A percentile compares a stretch with the other conserved stretches of the same genome.
These are phyloP conservation scores for Primulina tabacum DNA, from an alignment of 257 asterid species.

Conservation along the genomic window DNA sequence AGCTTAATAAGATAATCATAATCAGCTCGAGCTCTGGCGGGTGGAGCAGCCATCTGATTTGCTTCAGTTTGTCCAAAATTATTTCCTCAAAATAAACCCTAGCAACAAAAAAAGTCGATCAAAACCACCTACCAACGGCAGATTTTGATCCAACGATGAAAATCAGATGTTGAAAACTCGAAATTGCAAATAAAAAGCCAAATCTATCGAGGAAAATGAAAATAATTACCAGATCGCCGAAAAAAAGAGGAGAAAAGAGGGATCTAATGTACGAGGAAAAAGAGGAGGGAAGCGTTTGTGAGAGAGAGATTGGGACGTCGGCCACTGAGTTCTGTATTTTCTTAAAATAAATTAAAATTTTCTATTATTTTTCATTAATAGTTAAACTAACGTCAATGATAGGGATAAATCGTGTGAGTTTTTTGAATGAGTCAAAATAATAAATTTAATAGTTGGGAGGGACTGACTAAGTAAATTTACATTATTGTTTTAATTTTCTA, in stretches of 20 bases:
- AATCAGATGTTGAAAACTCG: conserved; percentile 25
- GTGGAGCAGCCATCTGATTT: conserved; percentile 63
- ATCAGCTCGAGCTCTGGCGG: conserved; percentile 78
- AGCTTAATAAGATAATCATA: conserved; percentile 67
- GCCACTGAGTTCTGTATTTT: conserved; percentile 30
- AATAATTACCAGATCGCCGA: conserved; percentile 47
- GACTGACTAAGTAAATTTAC: no score
- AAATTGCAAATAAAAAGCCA: not conserved
- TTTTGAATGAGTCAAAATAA: not conserved
- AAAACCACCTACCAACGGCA: conserved; percentile 8
- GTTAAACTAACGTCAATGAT: not conserved
- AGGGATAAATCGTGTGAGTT: not conserved
- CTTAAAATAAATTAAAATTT: not conserved
- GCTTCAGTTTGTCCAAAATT: conserved; percentile 22
- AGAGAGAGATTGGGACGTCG: conserved; percentile 38
- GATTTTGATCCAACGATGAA: conserved; percentile 7
- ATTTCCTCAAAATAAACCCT: conserved; percentile 38
- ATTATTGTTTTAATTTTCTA: no score
- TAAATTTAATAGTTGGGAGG: no score
- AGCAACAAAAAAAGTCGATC: conserved; percentile 23
- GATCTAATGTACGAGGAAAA: conserved; percentile 47
- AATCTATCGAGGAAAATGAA: conserved; percentile 16
- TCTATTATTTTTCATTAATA: not conserved
- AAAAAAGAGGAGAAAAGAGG: conserved; percentile 18
- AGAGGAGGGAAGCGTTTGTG: conserved; percentile 47